These are phyloP conservation scores for Claviceps sp. DNA, from an alignment of 2,329 filamentous ascomycete genomes.

Conservation along the genomic window DNA sequence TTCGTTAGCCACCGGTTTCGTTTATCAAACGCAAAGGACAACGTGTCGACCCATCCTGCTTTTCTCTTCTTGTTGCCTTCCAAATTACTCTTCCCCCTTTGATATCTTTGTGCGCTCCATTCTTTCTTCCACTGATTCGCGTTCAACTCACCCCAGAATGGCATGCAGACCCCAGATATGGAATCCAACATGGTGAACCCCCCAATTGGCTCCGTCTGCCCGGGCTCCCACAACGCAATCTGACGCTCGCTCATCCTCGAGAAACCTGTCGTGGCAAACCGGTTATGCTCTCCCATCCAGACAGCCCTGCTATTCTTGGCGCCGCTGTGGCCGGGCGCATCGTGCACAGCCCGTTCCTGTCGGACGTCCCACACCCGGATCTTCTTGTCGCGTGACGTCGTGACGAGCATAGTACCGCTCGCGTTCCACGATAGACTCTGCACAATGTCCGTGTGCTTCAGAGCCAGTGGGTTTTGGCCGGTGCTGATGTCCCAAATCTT, in stretches of 20 bases:
- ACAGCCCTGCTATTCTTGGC: slow-evolving; percentile 96
- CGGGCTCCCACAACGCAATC: slow-evolving; percentile 88
- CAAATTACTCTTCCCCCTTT: not conserved
- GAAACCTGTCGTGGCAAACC: slow-evolving; percentile 92
- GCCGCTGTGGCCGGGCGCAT: slow-evolving; percentile 72
- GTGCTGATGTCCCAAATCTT: slow-evolving; percentile 91
- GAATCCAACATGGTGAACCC: slow-evolving; percentile 86
- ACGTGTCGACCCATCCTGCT: too few species aligned
- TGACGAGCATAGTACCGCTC: slow-evolving; percentile 72
- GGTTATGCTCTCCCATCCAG: slow-evolving; percentile 95
- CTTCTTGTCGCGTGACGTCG: slow-evolving; percentile 96
- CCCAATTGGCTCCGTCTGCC: slow-evolving; percentile 72
- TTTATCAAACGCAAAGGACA: not conserved
- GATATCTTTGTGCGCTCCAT: too few species aligned
- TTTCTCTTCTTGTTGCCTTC: not conserved
- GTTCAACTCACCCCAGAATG: slow-evolving; percentile 67
- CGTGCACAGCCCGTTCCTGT: slow-evolving; percentile 77
- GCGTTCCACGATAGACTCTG: slow-evolving; percentile 95
- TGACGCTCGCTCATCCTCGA: slow-evolving; percentile 97
- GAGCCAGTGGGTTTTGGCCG: slow-evolving; percentile 57
- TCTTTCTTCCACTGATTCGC: too few species aligned
- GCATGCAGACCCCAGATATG: slow-evolving; percentile 97
- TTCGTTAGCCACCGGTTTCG: slow-evolving; percentile 8
- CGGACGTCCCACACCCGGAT: slow-evolving; percentile 94
- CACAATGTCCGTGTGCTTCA: slow-evolving; percentile 84